Evolutionary conservation across 768 basidiomycete species (phyloP), one percentile per base, ranked within the genome.

Genomic region (Boletellus sp.): DNA sequence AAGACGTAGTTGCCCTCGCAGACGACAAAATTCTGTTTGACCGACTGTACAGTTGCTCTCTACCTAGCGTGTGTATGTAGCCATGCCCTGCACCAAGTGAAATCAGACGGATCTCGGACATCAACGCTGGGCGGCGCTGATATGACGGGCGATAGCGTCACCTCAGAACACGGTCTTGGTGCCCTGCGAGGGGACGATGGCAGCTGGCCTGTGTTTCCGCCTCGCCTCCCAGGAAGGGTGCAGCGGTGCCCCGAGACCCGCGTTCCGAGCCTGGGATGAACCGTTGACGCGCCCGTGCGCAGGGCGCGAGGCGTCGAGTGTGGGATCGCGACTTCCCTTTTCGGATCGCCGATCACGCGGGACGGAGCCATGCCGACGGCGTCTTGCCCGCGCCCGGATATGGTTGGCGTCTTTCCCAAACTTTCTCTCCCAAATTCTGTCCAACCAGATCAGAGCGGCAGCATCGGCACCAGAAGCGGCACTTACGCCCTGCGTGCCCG

Each of bases 181-280:
- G 22, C 92, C 90, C 67, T 85, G 83, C 40, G 84, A 75, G 37
- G 83, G 79, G 10, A 83, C 67, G 33, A 87, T 84, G 7, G 73
- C 72, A n/a, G 72, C 74, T 56, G 74, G 78, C 70, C 87, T 91
- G 51, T 85, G 67, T 66, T 81, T 84, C 68, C 77, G 78, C 72
- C 94, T 97, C 6, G 96, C 96, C 67, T 90, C 90, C 95, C 96
- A 99, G 13, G 92, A 95, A 2, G 96, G 95, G 70, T 99, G 96
- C 48, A 96, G 56, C 26, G 80, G 74, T 64, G n/a, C n/a, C n/a
- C n/a, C n/a, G 28, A 28, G 28, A 28, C 28, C 28, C 28, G 28
- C 28, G 28, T 28, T 28, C 28, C 24, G 16, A 15, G 31, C 2
- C 4, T 8, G 8, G 38, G 32, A 23, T 26, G 24, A 42, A 17